Conservation (phyloP, 208 protist genomes). For the Phytomonas francai region DNA sequence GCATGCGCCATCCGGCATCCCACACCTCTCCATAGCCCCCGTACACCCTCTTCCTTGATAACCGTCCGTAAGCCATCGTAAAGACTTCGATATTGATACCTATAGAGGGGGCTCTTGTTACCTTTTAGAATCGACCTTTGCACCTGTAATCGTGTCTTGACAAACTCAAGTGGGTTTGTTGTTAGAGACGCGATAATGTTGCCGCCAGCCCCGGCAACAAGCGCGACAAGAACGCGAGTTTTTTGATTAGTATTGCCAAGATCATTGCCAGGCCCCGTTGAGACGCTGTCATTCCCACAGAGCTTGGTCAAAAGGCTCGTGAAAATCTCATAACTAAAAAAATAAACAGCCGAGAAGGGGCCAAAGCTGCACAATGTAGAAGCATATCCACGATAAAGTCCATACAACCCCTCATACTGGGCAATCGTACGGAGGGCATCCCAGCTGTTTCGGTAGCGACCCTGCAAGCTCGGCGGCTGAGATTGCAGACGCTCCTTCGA, state of each 20-base stretch:
- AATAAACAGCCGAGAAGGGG: constrained; percentile 86
- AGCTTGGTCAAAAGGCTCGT: constrained; percentile 14
- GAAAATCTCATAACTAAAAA: constrained; percentile 78
- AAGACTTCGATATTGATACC: constrained; percentile 56
- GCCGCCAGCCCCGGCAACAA: constrained; percentile 44
- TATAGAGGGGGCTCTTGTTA: constrained; percentile 17
- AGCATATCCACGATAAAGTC: constrained; percentile 81
- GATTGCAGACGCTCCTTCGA: constrained; percentile 81
- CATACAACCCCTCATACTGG: constrained; percentile 46
- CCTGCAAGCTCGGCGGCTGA: constrained; percentile 42
- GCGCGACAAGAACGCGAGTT: constrained; percentile 22
- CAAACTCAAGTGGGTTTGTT: constrained; percentile 87
- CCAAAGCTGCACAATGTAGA: constrained; percentile 84
- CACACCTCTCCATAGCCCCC: constrained; percentile 56
- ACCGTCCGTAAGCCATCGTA: constrained; percentile 38
- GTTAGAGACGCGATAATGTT: constrained; percentile 52
- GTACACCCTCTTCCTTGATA: constrained; percentile 40
- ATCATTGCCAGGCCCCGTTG: neutral
- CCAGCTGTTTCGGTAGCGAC: constrained; percentile 51
- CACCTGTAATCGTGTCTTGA: constrained; percentile 88
- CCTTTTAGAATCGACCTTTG: constrained; percentile 51
- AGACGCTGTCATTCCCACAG: neutral
- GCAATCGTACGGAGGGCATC: constrained; percentile 60
- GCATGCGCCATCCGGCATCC: constrained; percentile 47
- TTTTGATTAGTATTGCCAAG: constrained; percentile 5